These are phyloP conservation scores for Pouteria campechiana DNA, from an alignment of 179 eudicot species.

Conservation along the genomic window DNA sequence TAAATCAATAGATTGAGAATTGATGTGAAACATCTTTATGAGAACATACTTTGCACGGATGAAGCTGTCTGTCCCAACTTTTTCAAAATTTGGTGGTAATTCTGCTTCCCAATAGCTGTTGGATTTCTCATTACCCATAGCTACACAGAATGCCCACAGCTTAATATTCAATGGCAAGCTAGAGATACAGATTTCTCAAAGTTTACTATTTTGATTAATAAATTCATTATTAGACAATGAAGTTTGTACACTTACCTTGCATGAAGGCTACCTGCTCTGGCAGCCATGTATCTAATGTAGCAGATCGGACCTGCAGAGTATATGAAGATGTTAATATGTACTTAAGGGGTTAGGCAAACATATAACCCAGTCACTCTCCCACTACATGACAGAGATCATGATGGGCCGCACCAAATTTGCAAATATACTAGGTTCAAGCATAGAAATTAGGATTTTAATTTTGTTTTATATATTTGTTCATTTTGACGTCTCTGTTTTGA, in stretches of 20 bases:
- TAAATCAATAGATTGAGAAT: neutral
- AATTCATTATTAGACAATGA: too few relatives aligned
- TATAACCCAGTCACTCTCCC: too few relatives aligned
- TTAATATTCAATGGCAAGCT: neutral
- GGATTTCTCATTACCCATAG: conserved; percentile 31
- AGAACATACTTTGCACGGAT: conserved; percentile 20
- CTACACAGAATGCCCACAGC: conserved; percentile 7
- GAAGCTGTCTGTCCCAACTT: conserved; percentile 16
- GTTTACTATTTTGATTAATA: too few relatives aligned
- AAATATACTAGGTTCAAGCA: too few relatives aligned
- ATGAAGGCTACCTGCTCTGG: conserved; percentile 48
- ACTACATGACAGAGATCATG: too few relatives aligned
- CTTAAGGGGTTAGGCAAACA: neutral
- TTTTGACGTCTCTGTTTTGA: too few relatives aligned
- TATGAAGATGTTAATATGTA: neutral
- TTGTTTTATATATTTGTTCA: too few relatives aligned
- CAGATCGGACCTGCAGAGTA: conserved; percentile 33
- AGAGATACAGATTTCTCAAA: neutral
- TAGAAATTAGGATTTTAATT: too few relatives aligned
- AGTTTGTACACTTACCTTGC: conserved; percentile 38
- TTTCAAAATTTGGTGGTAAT: conserved; percentile 19
- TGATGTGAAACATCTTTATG: too few relatives aligned
- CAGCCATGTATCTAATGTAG: conserved; percentile 51
- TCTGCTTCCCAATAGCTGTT: conserved; percentile 46
- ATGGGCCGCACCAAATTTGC: too few relatives aligned